Percentiles rank a stretch among this genome's conserved stretches.
Conservation (phyloP, 148 eudicot species). For the Selenicereus undatus region DNA sequence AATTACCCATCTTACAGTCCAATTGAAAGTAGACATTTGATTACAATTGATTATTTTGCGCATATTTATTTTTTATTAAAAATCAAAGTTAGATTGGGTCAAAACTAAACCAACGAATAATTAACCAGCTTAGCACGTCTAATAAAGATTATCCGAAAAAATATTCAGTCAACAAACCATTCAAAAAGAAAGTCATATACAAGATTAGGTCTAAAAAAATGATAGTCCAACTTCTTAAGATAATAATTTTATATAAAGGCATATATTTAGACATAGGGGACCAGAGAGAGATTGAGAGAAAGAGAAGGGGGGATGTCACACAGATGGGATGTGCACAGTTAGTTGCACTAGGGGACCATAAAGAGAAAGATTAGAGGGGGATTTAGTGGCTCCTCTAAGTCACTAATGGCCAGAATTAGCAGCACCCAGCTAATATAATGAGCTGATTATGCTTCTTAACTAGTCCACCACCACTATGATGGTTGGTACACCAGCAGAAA, state of each 20-base stretch:
- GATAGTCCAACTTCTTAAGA: background rate
- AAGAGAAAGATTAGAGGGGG: slow-evolving; percentile 1
- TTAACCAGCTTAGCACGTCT: background rate
- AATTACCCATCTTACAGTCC: too few species aligned
- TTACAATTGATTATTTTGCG: background rate
- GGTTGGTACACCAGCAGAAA: background rate
- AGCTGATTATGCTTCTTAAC: background rate
- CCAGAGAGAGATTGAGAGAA: background rate
- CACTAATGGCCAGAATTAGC: slow-evolving; percentile 4
- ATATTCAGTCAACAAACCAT: background rate
- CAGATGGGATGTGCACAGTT: background rate
- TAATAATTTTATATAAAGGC: background rate
- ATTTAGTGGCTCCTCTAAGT: slow-evolving; percentile 5
- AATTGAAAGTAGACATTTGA: too few species aligned
- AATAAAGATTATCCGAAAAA: background rate
- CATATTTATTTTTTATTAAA: too few species aligned
- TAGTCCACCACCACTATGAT: background rate
- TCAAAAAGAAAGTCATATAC: background rate
- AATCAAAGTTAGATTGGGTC: background rate
- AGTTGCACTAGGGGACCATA: slow-evolving; percentile 3
- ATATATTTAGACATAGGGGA: background rate
- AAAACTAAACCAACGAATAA: background rate
- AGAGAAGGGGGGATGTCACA: background rate
- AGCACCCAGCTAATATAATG: background rate
- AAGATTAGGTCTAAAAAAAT: background rate